Evolutionary conservation across 257 asterid genomes (phyloP).

Genomic region (Mitragyna speciosa): DNA sequence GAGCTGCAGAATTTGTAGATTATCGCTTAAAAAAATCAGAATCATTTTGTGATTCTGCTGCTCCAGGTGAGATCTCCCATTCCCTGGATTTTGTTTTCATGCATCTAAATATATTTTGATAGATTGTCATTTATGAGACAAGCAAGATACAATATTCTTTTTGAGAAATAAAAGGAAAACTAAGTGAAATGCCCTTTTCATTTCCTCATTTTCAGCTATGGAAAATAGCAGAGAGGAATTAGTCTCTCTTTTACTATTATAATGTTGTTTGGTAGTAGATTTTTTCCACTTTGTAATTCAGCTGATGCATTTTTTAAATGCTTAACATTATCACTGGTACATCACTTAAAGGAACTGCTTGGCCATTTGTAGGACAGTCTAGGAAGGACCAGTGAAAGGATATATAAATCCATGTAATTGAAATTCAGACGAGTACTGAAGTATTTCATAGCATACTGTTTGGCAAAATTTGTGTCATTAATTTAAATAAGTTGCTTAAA

Average conservation of each 20-base stretch:
- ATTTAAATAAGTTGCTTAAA: not conserved
- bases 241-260: not conserved
- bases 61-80: conserved; percentile 37
- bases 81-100: not conserved
- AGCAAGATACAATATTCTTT: not conserved
- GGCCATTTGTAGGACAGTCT: too few relatives aligned
- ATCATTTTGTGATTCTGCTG: conserved; percentile 40
- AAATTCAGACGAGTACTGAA: not conserved
- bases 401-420: not conserved
- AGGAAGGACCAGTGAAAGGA: not conserved
- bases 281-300: not conserved
- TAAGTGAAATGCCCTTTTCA: not conserved
- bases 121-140: not conserved
- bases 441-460: not conserved
- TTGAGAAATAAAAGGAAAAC: not conserved
- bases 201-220: not conserved
- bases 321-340: not conserved
- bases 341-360: too few relatives aligned
- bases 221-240: not conserved
- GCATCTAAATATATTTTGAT: not conserved
- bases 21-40: conserved; percentile 51
- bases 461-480: not conserved
- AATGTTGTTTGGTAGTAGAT: not conserved
- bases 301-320: not conserved
- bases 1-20: conserved; percentile 96